Base-by-base conservation (phyloP, 225 moss, liverwort and hornwort species). In the Straminergon stramineum region DNA sequence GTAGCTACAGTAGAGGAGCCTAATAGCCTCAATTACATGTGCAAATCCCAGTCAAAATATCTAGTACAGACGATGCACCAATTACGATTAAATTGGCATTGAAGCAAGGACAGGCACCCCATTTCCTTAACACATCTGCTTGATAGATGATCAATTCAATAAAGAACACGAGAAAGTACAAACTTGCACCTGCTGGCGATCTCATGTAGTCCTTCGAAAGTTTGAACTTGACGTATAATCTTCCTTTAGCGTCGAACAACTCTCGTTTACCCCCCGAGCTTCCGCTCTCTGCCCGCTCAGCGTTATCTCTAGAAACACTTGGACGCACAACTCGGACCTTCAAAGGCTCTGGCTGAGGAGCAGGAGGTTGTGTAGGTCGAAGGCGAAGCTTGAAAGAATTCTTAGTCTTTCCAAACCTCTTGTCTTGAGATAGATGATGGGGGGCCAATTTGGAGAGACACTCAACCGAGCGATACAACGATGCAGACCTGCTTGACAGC, bases 381-480 rank as follows among this genome's bases (percentile, higher is more conserved):
- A 95, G 90, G 68, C 95, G 95, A 86, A 93, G 89, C 90, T 91
- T 95, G 81, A 95, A 95, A 52, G 92, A 92, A 67, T 92, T 93
- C 84, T 95, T 95, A 24, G 89, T 67, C 89, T 90, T 95, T 27
- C 92, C 88, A 74, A 92, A 92, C 90, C 90, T 91, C 88, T 89
- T 95, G 55, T 91, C 95, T 92, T 91, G 94, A 90, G 92, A 89
- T 83, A 79, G 90, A 84, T 93, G 93, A 86, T 87, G 86, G 43
- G 86, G 92, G 84, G 89, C 86, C 91, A 91, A 87, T 84, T 93
- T 94, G 28, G 90, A 87, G 81, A 91, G 90, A 90, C 88, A 85
- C 81, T 94, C 95, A 41, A 90, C 94, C 84, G 92, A 92, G 90
- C 95, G 94, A 88, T 94, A 97, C 83, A 97, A 90, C 79, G 98